Base-by-base conservation (phyloP, 2,329 filamentous ascomycete genomes). In the Aspergillus sp. region DNA sequence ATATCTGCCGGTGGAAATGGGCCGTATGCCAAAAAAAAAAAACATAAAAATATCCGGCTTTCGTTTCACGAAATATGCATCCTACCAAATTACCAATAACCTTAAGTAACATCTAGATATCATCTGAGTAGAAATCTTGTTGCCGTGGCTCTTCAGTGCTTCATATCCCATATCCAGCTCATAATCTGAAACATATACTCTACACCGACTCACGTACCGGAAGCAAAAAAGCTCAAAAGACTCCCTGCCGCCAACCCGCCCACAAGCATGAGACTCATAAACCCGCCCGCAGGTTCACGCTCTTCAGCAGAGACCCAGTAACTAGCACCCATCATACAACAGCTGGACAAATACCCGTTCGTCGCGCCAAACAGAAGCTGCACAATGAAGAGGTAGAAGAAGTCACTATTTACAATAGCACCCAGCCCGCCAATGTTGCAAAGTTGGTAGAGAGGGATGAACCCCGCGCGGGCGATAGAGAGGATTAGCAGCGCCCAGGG, bases 221-320 rank as follows among this genome's bases (percentile, higher is more conserved):
- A 85, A 64, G 87, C 87, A 9, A 88, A 83, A 77, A 98, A 99
- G 75, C 93, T 98, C 74, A 96, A 76, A 70, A 98, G 77, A 78
- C 94, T 98, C n/a, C 95, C 95, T 25, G 84, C 83, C 2, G 92
- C 87, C 77, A 98, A 79, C 0, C 95, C 95, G 5, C 86, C 87
- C 19, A 97, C 91, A n/a, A 98, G 85, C 75, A 90, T 92, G 65
- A 97, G 77, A 3, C 91, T 90, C 95, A 99, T 98, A 75, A 98
- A 98, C 1, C 91, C 92, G 51, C 94, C 95, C 0, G 93, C 89
- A 6, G 92, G 93, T 79, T 97, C 93, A 38, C 91, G 84, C 80
- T 99, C 94, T 9, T 89, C 87, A 1, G 89, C 86, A 4, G 89
- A 89, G 1, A 98, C 93, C 86, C 89, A 94, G 67, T 91, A 87